Conservation (phyloP, 306 rosid genomes). For the Begonia loranthoides region DNA sequence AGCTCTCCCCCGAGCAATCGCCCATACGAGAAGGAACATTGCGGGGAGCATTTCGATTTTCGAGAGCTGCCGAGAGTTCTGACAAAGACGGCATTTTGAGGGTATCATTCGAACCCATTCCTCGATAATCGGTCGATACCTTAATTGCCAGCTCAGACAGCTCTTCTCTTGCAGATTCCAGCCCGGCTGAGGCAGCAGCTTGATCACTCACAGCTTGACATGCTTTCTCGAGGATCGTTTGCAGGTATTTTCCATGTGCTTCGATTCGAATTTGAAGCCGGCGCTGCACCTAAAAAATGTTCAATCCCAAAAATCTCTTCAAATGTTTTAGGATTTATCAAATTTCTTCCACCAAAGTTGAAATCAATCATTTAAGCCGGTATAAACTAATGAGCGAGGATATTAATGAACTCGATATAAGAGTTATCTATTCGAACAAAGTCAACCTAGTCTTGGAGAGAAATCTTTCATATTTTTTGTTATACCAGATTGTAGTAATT, state of each 20-base stretch:
- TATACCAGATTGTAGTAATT: too few species aligned
- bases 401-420: too few species aligned
- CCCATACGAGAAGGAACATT: constrained; percentile 20
- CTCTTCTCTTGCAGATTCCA: constrained; percentile 41
- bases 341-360: too few species aligned
- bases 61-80: constrained; percentile 22
- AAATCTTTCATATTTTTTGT: too few species aligned
- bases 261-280: constrained; percentile 49
- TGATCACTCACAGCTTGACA: constrained; percentile 33
- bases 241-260: constrained; percentile 49
- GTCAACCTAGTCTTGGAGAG: too few species aligned
- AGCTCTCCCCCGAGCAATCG: constrained; percentile 32
- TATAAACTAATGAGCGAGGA: too few species aligned
- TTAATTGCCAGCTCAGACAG: constrained; percentile 41
- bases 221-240: constrained; percentile 46
- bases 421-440: too few species aligned
- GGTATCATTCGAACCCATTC: constrained; percentile 17
- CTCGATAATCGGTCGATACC: constrained; percentile 26
- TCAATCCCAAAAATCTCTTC: too few species aligned
- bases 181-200: constrained; percentile 27
- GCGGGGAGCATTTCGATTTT: constrained; percentile 13
- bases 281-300: constrained; percentile 33
- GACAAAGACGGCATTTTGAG: constrained; percentile 22
- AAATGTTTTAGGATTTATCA: too few species aligned
- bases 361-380: too few species aligned